Evolutionary conservation across 495 filamentous ascomycete species (phyloP).

Genomic region (Aspergillus mulundensis): DNA sequence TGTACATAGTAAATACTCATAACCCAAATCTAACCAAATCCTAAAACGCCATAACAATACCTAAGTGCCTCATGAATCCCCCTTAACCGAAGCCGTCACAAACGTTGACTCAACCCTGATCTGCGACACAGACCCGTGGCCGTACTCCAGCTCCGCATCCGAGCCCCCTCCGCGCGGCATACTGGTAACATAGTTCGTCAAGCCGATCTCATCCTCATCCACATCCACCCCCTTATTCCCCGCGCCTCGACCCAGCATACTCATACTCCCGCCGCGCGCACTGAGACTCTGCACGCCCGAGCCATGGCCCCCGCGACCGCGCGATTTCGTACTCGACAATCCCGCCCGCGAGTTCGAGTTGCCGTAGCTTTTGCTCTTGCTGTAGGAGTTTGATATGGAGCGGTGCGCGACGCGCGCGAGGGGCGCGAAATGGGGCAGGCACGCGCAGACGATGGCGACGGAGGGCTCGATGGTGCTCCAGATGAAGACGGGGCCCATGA

Average conservation of each 20-base stretch:
- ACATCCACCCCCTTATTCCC: no score
- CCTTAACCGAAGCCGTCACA: background rate
- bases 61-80: no score
- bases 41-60: no score
- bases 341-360: background rate
- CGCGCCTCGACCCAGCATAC: background rate
- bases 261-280: background rate
- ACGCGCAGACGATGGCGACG: slow-evolving; percentile 5
- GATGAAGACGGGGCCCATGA: slow-evolving; percentile 1
- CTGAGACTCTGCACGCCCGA: background rate
- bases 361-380: no score
- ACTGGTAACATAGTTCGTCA: background rate
- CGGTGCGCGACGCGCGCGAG: background rate
- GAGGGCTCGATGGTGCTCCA: slow-evolving; percentile 1
- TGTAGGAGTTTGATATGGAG: background rate
- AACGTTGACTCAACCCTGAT: background rate
- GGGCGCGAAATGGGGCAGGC: slow-evolving; percentile 1
- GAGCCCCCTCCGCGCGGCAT: background rate
- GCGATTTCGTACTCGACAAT: background rate
- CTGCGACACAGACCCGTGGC: background rate
- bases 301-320: background rate
- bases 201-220: background rate
- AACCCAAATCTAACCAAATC: no score
- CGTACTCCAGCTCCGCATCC: no score
- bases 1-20: no score